phyloP scores from a whole-genome alignment of 768 basidiomycete species.

The Russula sp. region DNA sequence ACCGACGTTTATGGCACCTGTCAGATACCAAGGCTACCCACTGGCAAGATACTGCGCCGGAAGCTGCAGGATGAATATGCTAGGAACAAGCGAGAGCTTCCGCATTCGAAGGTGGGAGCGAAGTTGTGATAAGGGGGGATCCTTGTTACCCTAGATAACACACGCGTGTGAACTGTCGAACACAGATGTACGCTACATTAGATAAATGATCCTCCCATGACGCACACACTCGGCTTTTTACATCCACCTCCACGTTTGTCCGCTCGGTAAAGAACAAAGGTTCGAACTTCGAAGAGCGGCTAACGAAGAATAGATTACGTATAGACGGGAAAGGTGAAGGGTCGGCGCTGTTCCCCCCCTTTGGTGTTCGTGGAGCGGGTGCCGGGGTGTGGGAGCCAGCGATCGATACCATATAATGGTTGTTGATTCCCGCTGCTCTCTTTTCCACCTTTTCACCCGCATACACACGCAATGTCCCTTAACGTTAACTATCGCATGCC shows the following conservation, averaged over 20 bases:
- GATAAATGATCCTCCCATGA: neutral
- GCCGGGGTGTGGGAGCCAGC: no score
- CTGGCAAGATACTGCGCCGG: slow-evolving; percentile 64
- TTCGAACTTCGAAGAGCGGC: neutral
- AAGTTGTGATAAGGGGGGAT: neutral
- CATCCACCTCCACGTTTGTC: neutral
- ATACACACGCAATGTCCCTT: slow-evolving; percentile 3
- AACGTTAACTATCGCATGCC: slow-evolving; percentile 10
- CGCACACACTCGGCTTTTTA: neutral
- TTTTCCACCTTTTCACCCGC: neutral
- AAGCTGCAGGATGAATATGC: slow-evolving; percentile 44
- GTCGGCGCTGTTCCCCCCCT: neutral
- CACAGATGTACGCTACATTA: no score
- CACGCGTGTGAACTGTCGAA: no score
- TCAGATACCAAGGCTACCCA: slow-evolving; percentile 69
- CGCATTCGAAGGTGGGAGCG: neutral
- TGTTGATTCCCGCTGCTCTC: neutral
- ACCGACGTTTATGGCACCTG: neutral
- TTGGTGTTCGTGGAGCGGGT: neutral
- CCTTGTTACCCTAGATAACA: no score
- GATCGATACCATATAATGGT: neutral
- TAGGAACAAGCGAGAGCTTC: neutral
- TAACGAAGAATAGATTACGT: neutral
- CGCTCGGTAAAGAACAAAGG: neutral
- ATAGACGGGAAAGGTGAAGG: neutral